Percentiles rank a stretch among this genome's conserved stretches.
Conservation (phyloP, 495 filamentous ascomycete genomes). For the Neurospora sp. region DNA sequence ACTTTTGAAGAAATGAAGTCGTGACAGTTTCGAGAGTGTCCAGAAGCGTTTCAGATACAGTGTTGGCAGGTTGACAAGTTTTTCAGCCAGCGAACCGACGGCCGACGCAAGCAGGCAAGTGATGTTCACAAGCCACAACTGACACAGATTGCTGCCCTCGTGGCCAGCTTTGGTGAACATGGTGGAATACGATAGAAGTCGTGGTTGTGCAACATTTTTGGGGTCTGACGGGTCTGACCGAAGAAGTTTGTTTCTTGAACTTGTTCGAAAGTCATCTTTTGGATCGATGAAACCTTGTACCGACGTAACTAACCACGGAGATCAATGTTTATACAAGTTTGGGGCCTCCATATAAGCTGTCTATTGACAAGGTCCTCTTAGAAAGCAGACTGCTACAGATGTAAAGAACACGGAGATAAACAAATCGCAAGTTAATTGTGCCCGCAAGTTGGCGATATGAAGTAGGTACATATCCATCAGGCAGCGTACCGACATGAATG, state of each 20-base stretch:
- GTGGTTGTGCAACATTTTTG: neutral
- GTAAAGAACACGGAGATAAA: neutral
- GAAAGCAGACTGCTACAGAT: neutral
- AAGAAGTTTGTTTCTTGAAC: neutral
- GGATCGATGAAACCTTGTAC: neutral
- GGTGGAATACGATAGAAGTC: neutral
- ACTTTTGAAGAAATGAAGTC: neutral
- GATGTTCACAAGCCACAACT: neutral
- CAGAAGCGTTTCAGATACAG: neutral
- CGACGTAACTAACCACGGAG: neutral
- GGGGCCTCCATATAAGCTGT: neutral
- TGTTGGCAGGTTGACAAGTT: neutral
- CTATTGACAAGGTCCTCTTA: neutral
- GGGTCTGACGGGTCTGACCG: neutral
- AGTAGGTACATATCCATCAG: neutral
- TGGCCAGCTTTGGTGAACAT: neutral
- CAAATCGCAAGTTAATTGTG: neutral
- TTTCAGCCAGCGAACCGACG: neutral
- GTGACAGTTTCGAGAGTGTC: neutral
- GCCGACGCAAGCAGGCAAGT: neutral
- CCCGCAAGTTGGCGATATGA: neutral
- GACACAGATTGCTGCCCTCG: neutral
- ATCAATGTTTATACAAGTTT: neutral
- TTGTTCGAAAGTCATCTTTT: neutral
- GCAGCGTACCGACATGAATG: neutral